phyloP scores from a whole-genome alignment of 2,329 filamentous ascomycete genomes.

The Sphaerostilbella broomeana region DNA sequence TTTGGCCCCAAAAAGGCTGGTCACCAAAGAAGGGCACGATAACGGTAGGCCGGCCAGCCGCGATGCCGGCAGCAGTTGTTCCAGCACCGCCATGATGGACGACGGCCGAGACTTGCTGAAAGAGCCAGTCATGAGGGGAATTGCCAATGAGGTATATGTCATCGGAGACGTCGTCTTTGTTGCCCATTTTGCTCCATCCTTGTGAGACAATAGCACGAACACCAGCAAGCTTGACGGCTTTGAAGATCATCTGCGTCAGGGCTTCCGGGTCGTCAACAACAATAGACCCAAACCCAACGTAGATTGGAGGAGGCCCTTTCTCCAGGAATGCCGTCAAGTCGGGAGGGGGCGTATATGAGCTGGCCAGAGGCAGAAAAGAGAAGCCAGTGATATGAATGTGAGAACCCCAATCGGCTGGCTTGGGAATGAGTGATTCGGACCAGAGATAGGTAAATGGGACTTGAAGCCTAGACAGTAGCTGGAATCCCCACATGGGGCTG shows the following conservation, averaged over 20 bases:
- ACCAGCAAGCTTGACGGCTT: slow-evolving; percentile 50
- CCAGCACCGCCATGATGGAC: slow-evolving; percentile 61
- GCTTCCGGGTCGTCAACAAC: slow-evolving; percentile 55
- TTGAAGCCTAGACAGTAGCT: slow-evolving; percentile 53
- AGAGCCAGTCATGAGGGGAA: slow-evolving; percentile 61
- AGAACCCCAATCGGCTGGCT: slow-evolving; percentile 54
- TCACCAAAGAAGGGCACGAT: slow-evolving; percentile 62
- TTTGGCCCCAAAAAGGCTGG: slow-evolving; percentile 61
- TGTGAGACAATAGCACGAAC: slow-evolving; percentile 56
- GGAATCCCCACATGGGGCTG: slow-evolving; percentile 59
- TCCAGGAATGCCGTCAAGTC: slow-evolving; percentile 50
- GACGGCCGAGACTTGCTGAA: slow-evolving; percentile 50
- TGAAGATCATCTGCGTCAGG: slow-evolving; percentile 52
- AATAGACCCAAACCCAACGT: slow-evolving; percentile 62
- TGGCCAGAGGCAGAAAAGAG: slow-evolving; percentile 50
- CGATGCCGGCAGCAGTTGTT: slow-evolving; percentile 57
- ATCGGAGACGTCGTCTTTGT: slow-evolving; percentile 37
- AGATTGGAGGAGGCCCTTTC: slow-evolving; percentile 52
- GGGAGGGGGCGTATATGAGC: slow-evolving; percentile 44
- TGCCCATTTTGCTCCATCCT: slow-evolving; percentile 57
- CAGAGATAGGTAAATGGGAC: slow-evolving; percentile 67
- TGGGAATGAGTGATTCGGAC: slow-evolving; percentile 60
- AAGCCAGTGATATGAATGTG: slow-evolving; percentile 58
- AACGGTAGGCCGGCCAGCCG: slow-evolving; percentile 53
- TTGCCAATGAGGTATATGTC: slow-evolving; percentile 57